phyloP scores from a whole-genome alignment of 2,329 filamentous ascomycete species.

The Alternaria sp. region DNA sequence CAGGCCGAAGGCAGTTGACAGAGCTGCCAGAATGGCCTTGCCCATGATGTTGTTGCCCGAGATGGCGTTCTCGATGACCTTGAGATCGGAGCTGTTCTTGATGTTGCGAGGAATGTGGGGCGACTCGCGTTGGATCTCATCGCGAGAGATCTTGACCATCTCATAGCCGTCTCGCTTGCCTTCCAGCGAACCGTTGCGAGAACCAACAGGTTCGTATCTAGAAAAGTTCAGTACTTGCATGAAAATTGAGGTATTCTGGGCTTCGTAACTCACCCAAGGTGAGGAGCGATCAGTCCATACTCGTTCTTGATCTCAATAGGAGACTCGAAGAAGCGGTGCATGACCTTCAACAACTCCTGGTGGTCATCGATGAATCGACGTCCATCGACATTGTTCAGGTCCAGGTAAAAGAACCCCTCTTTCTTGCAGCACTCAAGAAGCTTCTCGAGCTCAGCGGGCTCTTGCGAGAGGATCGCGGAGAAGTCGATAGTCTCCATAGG shows the following conservation, averaged over 20 bases:
- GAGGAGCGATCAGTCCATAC: constrained; percentile 61
- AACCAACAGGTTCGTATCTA: constrained; percentile 34
- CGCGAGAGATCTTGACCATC: constrained; percentile 43
- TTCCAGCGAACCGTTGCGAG: constrained; percentile 37
- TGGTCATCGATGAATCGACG: constrained; percentile 61
- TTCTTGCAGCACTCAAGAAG: constrained; percentile 58
- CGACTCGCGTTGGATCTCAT: constrained; percentile 39
- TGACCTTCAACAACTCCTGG: constrained; percentile 60
- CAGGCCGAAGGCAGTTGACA: constrained; percentile 42
- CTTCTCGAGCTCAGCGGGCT: constrained; percentile 61
- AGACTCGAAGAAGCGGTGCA: constrained; percentile 63
- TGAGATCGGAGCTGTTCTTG: constrained; percentile 38
- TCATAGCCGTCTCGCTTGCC: constrained; percentile 41
- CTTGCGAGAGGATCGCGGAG: constrained; percentile 59
- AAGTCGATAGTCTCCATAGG: constrained; percentile 58
- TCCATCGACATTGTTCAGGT: constrained; percentile 61
- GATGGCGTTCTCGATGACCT: constrained; percentile 36
- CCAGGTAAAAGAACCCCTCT: constrained; percentile 64
- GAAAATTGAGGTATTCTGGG: background rate
- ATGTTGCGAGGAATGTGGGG: constrained; percentile 31
- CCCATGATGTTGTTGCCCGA: constrained; percentile 38
- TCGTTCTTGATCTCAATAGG: constrained; percentile 64
- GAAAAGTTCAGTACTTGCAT: background rate
- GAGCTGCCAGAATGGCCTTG: constrained; percentile 56
- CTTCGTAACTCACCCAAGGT: constrained; percentile 56